phyloP scores from a whole-genome alignment of 176 grass and related monocot species.

The Typha latifolia region DNA sequence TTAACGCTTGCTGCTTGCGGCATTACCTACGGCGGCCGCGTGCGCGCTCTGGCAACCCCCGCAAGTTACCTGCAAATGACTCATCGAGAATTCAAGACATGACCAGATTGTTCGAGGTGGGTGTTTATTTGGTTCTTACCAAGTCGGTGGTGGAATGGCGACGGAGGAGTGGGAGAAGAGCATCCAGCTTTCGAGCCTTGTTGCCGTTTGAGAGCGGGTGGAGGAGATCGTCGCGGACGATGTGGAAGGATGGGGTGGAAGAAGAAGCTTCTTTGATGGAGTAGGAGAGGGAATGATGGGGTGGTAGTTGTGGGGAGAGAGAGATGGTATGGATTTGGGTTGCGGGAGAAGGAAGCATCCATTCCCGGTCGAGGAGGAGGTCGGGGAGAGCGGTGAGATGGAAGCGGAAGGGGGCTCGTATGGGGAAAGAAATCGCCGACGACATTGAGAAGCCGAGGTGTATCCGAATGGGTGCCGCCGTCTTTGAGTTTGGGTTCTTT shows the following conservation, averaged over 20 bases:
- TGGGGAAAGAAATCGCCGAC: background rate
- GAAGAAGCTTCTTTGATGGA: constrained; percentile 3
- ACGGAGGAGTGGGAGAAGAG: constrained; percentile 58
- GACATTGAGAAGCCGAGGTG: no score
- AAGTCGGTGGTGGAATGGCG: constrained; percentile 12
- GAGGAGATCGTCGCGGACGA: constrained; percentile 76
- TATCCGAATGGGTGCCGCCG: no score
- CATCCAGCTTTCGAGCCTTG: constrained; percentile 91
- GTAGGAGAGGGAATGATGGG: background rate
- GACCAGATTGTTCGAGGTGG: background rate
- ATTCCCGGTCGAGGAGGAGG: constrained; percentile 36
- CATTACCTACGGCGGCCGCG: constrained; percentile 69
- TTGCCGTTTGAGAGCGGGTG: constrained; percentile 86
- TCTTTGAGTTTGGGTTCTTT: no score
- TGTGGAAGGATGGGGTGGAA: constrained; percentile 31
- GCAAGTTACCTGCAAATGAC: constrained; percentile 50
- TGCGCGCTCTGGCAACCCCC: constrained; percentile 89
- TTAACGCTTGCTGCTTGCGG: background rate
- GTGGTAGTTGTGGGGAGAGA: constrained; percentile 17
- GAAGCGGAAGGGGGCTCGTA: background rate
- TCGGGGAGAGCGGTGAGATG: constrained; percentile 4
- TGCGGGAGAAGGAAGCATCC: constrained; percentile 58
- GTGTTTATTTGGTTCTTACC: background rate
- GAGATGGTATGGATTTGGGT: constrained; percentile 57
- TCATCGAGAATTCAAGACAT: background rate